Base-by-base conservation (phyloP, 2,329 filamentous ascomycete species). In the Catunica adiposa region DNA sequence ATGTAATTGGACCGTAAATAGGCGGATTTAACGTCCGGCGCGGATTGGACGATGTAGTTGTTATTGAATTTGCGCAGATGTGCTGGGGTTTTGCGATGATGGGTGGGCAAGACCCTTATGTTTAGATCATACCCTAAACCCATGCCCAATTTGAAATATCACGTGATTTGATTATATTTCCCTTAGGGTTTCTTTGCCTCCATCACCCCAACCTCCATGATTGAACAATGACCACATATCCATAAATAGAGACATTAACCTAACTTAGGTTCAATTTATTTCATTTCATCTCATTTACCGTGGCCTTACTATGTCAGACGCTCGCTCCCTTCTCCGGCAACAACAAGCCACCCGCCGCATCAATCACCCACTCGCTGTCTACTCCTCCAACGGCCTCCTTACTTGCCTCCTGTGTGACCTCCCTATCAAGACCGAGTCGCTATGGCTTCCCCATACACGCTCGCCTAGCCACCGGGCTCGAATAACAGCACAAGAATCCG, bases 271-370 rank as follows among this genome's bases (percentile, higher is more conserved):
- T 37, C 48, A 40, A 51, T 50, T 46, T 59, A 48, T 60, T 11
- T 6, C 22, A 9, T 48, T 48, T 25, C 20, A 48, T 3, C 8
- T 23, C 23, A 11, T 20, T 48, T 9, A n/a, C 5, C 44, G 11
- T 5, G 29, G 11, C 11, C 29, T 11, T n/a, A 48, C 3, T n/a
- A 90, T 92, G 85, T 75, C 86, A 61, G 86, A 94, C 67, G 83
- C 87, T 25, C 83, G 88, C 62, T 79, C 85, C 37, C 78, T 94
- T 51, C 76, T 94, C 57, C 84, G 86, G 62, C 83, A 82, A 64
- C 84, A 90, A 68, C 81, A 86, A 61, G 80, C 81, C 56, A 78
- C 83, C 59, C 81, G 87, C 57, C 79, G 84, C 61, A 81, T 89
- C 63, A 76, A 81, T 53, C 82, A 87, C 62, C 79, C 83, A 3